Base-by-base conservation (phyloP, 192 early-diverging fungal species). In the Backusella westeae region DNA sequence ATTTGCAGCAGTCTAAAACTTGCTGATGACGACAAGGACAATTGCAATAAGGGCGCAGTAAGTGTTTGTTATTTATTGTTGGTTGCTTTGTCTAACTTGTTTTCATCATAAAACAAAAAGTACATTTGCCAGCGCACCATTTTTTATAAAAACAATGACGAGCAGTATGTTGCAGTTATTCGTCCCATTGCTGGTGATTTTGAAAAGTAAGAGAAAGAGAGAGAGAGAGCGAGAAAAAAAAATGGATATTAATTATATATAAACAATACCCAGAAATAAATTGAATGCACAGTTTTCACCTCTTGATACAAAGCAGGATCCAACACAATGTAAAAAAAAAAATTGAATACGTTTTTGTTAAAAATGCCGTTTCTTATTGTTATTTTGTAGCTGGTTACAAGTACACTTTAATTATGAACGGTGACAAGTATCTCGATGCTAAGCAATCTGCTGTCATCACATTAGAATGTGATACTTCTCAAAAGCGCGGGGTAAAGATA, bases 371-470 rank as follows among this genome's bases (percentile, higher is more conserved):
- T 39, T 35, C 34, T 19, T 72, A 32, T 52, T n/a, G 2, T 26
- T 9, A 26, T 29, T 23, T 26, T 34, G 32, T 77, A 81, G 80
- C 53, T 59, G 80, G 80, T 29, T 67, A 63, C 9, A 71, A 74
- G 21, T 81, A 77, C 53, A 44, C 35, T 12, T 36, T 81, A 7
- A 65, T 52, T 0, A 21, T 81, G 17, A 76, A 76, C 34, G 80
- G 80, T 34, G 80, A 75, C 1, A 66, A 71, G 17, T 65, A 69
- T 34, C 38, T 59, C n/a, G 72, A 72, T 39, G 49, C 26, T 12
- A 36, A 49, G 23, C 80, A 81, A 42, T 81, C 80, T 42, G 76
- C 80, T 15, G 41, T 52, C 6, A 81, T 81, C 19, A 73, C 72
- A 8, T 59, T 81, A 14, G 80, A 77, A 34, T 81, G 80, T 66